Evolutionary conservation across 75 land plant species (phyloP), one percentile per base, ranked within the genome.

Genomic region (Cryptomeria japonica): DNA sequence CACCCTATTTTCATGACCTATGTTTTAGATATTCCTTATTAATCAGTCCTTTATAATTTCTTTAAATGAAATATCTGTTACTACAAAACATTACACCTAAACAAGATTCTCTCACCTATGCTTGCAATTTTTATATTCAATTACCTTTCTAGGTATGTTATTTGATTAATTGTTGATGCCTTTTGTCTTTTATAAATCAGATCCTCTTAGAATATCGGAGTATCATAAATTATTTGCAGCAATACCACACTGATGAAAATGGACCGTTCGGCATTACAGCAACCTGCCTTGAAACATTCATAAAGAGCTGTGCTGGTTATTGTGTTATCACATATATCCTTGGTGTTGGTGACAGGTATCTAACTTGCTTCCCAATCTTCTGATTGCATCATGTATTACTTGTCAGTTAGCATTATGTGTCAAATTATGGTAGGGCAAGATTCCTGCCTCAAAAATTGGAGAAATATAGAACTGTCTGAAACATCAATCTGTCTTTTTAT

Each of bases 271-370:
- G 99, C 25, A 97, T 98, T 80, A 97, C 97, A 73, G 93, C 99
- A 31, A 91, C 94, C 13, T 98, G 99, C 90, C 94, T 98, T 75
- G 99, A 98, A 87, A 98, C 99, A 82, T 98, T 98, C 87, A 93
- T 98, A 31, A 98, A 97, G 82, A 98, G 99, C 87, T 98, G 99
- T 94, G 99, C 99, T 90, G 99, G 99, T 42, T 98, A 98, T 86
- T 98, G 99, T 89, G 99, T 98, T 41, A 98, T 98, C 83, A 98
- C 97, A 82, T 98, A 98, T 87, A 98, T 98, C 25, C 90, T 98
- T 79, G 99, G 99, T 8, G 92, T 98, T 90, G 99, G 99, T 86
- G 99, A 98, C 92, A 98, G 99, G 99, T 98, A 18, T 55, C 28
- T 2, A 39, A 8, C 90, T 89, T 18, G 36, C 34, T 55, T 86